Base-by-base conservation (phyloP, 2,329 filamentous ascomycete species). In the Aspergillus glaucus region DNA sequence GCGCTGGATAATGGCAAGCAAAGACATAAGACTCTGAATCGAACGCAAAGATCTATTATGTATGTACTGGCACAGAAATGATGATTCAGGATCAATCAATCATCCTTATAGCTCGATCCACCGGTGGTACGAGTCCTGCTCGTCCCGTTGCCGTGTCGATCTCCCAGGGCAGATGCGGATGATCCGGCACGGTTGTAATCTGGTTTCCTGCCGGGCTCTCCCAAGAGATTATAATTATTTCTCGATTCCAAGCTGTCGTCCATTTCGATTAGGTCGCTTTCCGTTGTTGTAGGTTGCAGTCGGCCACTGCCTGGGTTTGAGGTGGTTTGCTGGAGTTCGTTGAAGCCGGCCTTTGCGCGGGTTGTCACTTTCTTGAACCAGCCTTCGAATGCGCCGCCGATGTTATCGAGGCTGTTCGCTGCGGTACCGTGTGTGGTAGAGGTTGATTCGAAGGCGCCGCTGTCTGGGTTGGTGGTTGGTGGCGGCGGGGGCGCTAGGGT, bases 361-460 rank as follows among this genome's bases (percentile, higher is more conserved):
- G 61, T 68, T 1, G 89, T 88, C 34, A 95, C 84, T 53, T 89
- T 88, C 51, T 91, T 79, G 50, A 97, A 76, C 90, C 93, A 98
- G 1, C 85, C 86, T 70, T 97, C 93, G 26, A 97, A 84, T 2
- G 87, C 86, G 5, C 88, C 86, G 1, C 91, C 90, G 8, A 95
- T 85, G 54, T 91, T 87, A 60, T 95, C 90, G 2, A 97, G 73
- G 6, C 76, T 71, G 1, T 72, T 70, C 6, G 71, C 63, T 30
- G 63, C 60, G 32, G 59, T 62, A 10, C 69, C 67, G 17, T 60
- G 56, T 3, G 53, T 52, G 12, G 60, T 64, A 12, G 65, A 65
- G 14, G 58, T 57, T 4, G 69, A 65, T 46, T 69, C 71, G 34
- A 66, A 65, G 4, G 65, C 67, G 14, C 37, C 37, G 17, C 37